These are phyloP conservation scores for Chenopodium quinoa DNA, from an alignment of 148 eudicot species.

Conservation along the genomic window DNA sequence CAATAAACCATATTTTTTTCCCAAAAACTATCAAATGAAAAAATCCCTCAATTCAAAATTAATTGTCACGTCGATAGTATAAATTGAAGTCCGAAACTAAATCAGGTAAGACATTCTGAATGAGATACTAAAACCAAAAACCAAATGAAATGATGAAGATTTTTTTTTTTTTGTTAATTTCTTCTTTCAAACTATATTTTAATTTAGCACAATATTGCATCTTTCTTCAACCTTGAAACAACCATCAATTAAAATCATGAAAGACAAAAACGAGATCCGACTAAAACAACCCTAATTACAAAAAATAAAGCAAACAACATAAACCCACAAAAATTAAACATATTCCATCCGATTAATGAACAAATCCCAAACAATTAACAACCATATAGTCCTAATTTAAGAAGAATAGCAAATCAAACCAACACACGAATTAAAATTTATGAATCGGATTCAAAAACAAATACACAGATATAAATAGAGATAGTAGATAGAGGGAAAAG, in stretches of 20 bases:
- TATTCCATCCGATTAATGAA: not conserved
- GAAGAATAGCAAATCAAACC: not conserved
- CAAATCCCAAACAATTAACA: not conserved
- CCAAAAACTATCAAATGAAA: no score
- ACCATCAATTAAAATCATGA: not conserved
- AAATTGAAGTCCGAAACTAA: not conserved
- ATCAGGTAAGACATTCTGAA: not conserved
- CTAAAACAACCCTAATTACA: no score
- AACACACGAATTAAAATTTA: not conserved
- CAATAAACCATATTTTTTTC: no score
- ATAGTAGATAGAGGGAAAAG: not conserved
- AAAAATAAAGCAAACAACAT: not conserved
- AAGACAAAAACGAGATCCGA: slow-evolving; percentile 1
- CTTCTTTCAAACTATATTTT: not conserved
- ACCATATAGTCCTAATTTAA: not conserved
- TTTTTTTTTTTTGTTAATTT: no score
- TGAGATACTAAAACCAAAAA: no score
- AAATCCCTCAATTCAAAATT: no score
- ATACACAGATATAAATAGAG: not conserved
- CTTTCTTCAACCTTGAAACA: not conserved
- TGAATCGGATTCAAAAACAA: not conserved
- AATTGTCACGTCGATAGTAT: not conserved
- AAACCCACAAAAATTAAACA: not conserved
- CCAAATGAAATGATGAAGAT: no score
- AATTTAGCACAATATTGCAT: not conserved